A percentile compares a stretch with the other conserved stretches of the same genome.
These are phyloP conservation scores for Glutinoglossum americanum DNA, from an alignment of 495 filamentous ascomycete genomes.

Conservation along the genomic window DNA sequence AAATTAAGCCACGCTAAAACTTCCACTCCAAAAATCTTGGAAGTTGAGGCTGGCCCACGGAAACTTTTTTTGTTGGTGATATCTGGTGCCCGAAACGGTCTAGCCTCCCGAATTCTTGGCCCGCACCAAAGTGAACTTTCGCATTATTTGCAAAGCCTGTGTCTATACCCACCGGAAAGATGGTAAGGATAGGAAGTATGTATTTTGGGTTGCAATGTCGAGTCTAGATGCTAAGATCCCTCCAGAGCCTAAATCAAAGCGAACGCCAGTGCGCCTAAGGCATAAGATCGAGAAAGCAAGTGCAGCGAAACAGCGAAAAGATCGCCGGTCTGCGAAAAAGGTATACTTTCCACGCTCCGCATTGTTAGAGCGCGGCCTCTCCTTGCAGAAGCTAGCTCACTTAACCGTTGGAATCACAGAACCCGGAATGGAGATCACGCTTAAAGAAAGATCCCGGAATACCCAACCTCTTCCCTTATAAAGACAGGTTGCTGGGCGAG, in stretches of 20 bases:
- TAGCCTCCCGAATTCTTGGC: not conserved
- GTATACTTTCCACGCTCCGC: constrained; percentile 18
- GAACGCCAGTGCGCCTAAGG: constrained; percentile 63
- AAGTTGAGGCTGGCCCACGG: not conserved
- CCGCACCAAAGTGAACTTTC: not conserved
- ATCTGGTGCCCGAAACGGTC: not conserved
- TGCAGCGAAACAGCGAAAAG: constrained; percentile 74
- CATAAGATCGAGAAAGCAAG: constrained; percentile 94
- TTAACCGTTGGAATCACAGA: constrained; percentile 20
- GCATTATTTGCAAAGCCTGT: not conserved
- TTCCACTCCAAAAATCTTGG: not conserved
- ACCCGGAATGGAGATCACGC: constrained; percentile 83
- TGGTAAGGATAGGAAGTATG: not conserved
- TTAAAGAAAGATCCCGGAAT: constrained; percentile 95
- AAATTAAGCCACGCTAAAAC: not conserved
- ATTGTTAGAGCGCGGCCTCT: not conserved
- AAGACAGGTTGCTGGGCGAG: constrained; percentile 80
- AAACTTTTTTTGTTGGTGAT: not conserved
- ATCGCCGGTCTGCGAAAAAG: constrained; percentile 70
- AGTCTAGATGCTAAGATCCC: constrained; percentile 15
- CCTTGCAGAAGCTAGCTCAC: not conserved
- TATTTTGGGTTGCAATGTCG: not conserved
- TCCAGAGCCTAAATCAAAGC: constrained; percentile 75
- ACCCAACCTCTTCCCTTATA: constrained; percentile 93
- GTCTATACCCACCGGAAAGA: not conserved